Base-by-base conservation (phyloP, 1,139 yeast species). In the Candida sanyaensis region DNA sequence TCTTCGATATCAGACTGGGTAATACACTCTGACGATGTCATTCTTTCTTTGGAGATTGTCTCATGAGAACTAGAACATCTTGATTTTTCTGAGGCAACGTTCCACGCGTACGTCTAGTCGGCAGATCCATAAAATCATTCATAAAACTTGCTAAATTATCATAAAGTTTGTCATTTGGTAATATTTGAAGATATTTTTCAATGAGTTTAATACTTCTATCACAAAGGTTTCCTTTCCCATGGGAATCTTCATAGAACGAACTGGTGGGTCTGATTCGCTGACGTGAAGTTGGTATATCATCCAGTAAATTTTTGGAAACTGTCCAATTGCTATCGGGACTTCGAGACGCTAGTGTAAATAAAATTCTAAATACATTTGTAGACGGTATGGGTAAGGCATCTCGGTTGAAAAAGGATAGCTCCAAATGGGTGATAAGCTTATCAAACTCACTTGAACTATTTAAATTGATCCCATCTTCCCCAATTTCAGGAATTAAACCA, bases 311-410 rank as follows among this genome's bases (percentile, higher is more conserved):
- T 23, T 51, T 21, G 23, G 49, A 52, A 23, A 57, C 53, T 6
- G 66, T 57, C 63, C 64, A 68, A 48, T 68, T 69, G 29, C 60
- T 57, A 6, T 53, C 54, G 4, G 68, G 61, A 26, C 59, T 49
- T 44, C 75, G 54, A 0, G 69, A 59, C 1, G 69, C 66, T 31
- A 72, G 45, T 0, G 77, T 70, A 24, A 72, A 48, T 23, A 73
- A 50, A 1, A 73, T 50, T 6, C 72, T 61, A 5, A 73, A 53
- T 9, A 66, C 50, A 37, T 61, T 55, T 5, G 48, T 45, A 1
- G 73, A 63, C 2, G 69, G 75, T 13, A 63, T 49, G 13, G 51
- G 31, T 31, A 44, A 23, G 44, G 30, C 33, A 46, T 26, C 38
- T 47, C 12, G 12, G 45, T 33, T 43, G 43, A 37, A 42, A 30